Base-by-base conservation (phyloP, 495 filamentous ascomycete genomes). In the Mycothermus thermophilus region DNA sequence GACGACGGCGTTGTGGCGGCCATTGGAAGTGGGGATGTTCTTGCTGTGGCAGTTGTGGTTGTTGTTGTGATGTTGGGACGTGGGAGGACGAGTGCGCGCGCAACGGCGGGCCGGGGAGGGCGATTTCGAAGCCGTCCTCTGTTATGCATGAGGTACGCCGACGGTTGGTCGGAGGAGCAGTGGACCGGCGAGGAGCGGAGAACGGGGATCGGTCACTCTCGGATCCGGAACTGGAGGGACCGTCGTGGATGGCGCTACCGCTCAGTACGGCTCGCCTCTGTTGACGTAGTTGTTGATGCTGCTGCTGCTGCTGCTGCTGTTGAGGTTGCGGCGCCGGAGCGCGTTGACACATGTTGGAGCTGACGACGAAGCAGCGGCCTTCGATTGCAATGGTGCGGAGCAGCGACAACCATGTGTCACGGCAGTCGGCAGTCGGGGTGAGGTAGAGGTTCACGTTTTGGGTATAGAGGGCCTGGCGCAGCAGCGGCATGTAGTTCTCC, bases 401-500 rank as follows among this genome's bases (percentile, higher is more conserved):
- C 0, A 92, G 68, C 1, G 79, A 61, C 10, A 82, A 55, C 88
- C 88, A 96, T 1, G 83, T 77, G 47, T 88, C 79, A 25, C 87
- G 70, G 14, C 64, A 72, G 55, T 96, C 88, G 7, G 88, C 88
- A 2, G 87, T 95, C 0, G 88, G 88, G 0, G 88, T 86, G 11
- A 95, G 74, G 47, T 92, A 96, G 14, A 96, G 63, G 50, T 88
- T 93, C 37, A 94, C 79, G 50, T 93, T 92, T 56, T 95, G 88
- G 2, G 73, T 68, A 48, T 96, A 96, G 12, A 96, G 66, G 14
- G 75, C 45, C 32, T 68, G 64, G 3, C 64, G 56, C 1, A 96
- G 67, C 13, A 95, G 60, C 0, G 88, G 88, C 88, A 96, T 96
- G 51, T 83, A 93, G 44, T 84, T 95, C 57, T 96, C 88, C 88